Conservation (phyloP, 768 basidiomycete species). For the Boletus vinaceobasis region DNA sequence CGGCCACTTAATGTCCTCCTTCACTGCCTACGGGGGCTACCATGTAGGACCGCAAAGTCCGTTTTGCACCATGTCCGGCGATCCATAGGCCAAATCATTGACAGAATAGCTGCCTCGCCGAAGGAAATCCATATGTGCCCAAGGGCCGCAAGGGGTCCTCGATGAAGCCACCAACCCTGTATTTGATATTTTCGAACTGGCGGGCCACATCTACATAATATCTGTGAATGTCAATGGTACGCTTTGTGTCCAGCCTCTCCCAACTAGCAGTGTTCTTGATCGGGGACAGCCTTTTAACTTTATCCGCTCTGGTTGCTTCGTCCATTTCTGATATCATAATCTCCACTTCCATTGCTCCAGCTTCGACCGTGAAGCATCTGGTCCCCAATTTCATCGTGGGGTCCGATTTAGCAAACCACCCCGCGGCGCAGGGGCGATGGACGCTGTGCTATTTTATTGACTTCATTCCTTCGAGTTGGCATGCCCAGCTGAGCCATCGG, state of each 20-base stretch:
- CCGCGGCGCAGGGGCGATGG: neutral
- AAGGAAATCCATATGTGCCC: neutral
- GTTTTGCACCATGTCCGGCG: neutral
- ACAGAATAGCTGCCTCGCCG: neutral
- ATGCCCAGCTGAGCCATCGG: neutral
- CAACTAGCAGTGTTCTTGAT: too few relatives aligned
- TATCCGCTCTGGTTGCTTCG: neutral
- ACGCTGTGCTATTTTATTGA: neutral
- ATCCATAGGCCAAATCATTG: neutral
- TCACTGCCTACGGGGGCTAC: neutral
- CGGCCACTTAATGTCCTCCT: neutral
- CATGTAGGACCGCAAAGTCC: neutral
- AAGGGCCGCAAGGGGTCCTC: neutral
- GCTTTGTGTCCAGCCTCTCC: neutral
- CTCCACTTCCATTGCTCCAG: slow-evolving; percentile 4
- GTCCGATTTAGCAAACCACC: neutral
- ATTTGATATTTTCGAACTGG: neutral
- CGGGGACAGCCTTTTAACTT: neutral
- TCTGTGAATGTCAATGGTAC: neutral
- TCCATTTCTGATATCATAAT: too few relatives aligned
- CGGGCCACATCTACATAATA: neutral
- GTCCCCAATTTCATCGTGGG: neutral
- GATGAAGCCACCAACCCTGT: neutral
- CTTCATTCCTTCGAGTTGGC: neutral
- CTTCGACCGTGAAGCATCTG: neutral